Percentiles rank a stretch among this genome's conserved stretches.
These are phyloP conservation scores for Debaryomyces castellii DNA, from an alignment of 805 yeast species.

Conservation along the genomic window DNA sequence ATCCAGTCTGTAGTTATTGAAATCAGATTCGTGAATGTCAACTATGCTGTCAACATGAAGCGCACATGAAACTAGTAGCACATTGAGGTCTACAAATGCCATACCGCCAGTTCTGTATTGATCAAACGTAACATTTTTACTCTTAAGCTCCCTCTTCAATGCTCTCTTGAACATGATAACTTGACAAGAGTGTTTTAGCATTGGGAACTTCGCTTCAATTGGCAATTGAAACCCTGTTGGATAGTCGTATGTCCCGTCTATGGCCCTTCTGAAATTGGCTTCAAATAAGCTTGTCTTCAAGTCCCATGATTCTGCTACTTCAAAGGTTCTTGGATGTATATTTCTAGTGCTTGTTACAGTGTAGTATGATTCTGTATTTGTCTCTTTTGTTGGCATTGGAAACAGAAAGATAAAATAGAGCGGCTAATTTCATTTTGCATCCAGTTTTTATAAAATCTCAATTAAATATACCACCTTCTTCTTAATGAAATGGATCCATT, in stretches of 20 bases:
- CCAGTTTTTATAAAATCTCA: neutral
- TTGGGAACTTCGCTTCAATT: conserved; percentile 2
- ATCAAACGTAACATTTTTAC: conserved; percentile 8
- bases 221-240: neutral
- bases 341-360: neutral
- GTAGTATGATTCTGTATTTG: neutral
- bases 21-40: conserved; percentile 13
- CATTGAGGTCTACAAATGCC: conserved; percentile 1
- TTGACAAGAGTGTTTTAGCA: neutral
- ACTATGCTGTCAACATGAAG: conserved; percentile 1
- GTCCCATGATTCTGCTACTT: neutral
- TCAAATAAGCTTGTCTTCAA: neutral
- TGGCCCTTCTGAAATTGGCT: neutral
- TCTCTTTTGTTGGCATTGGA: neutral
- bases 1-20: conserved; percentile 12
- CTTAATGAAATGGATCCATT: conserved; percentile 3
- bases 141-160: conserved; percentile 6
- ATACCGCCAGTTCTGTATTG: conserved; percentile 7
- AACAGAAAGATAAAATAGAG: neutral
- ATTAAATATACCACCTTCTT: neutral
- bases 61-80: conserved; percentile 1
- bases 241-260: neutral
- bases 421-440: neutral
- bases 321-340: neutral
- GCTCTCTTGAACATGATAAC: conserved; percentile 7